Evolutionary conservation across 352 stramenopile genomes (phyloP).

Genomic region (Phytophthora fragariaefolia): DNA sequence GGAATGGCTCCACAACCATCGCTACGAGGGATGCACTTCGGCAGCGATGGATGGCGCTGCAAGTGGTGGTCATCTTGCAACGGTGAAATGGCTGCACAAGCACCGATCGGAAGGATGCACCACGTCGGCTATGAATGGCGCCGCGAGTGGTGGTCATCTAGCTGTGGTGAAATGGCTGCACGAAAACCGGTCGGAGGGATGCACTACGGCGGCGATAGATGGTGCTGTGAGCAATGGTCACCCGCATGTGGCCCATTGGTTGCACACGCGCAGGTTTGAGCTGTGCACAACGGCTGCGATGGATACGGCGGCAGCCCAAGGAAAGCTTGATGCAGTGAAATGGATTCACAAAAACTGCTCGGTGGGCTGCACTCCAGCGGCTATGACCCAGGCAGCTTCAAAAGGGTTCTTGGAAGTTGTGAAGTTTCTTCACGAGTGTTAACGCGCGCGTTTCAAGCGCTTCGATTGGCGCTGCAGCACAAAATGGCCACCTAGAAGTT

Average conservation of each 20-base stretch:
- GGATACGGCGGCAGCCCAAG: slow-evolving; percentile 5
- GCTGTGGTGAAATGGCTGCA: slow-evolving; percentile 16
- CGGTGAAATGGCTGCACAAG: slow-evolving; percentile 12
- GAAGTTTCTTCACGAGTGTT: slow-evolving; percentile 11
- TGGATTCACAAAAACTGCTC: slow-evolving; percentile 14
- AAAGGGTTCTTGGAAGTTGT: slow-evolving; percentile 18
- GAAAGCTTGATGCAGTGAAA: neutral
- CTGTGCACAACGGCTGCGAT: slow-evolving; percentile 20
- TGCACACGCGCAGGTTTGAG: slow-evolving; percentile 16
- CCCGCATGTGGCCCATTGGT: slow-evolving; percentile 4
- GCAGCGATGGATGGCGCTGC: slow-evolving; percentile 15
- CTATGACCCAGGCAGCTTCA: slow-evolving; percentile 1
- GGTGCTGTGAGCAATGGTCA: slow-evolving; percentile 5
- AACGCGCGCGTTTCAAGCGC: neutral
- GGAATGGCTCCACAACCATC: slow-evolving; percentile 12
- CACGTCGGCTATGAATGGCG: slow-evolving; percentile 13
- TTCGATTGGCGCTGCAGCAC: neutral
- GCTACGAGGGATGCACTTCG: slow-evolving; percentile 8
- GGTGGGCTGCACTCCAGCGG: slow-evolving; percentile 8
- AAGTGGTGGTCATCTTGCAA: neutral
- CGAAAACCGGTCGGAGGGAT: slow-evolving; percentile 10
- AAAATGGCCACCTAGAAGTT: neutral
- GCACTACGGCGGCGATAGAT: slow-evolving; percentile 16
- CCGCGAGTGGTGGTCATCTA: slow-evolving; percentile 1
- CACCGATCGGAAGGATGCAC: slow-evolving; percentile 18